Evolutionary conservation across 306 rosid genomes (phyloP).

Genomic region (Cucumis hystrix): DNA sequence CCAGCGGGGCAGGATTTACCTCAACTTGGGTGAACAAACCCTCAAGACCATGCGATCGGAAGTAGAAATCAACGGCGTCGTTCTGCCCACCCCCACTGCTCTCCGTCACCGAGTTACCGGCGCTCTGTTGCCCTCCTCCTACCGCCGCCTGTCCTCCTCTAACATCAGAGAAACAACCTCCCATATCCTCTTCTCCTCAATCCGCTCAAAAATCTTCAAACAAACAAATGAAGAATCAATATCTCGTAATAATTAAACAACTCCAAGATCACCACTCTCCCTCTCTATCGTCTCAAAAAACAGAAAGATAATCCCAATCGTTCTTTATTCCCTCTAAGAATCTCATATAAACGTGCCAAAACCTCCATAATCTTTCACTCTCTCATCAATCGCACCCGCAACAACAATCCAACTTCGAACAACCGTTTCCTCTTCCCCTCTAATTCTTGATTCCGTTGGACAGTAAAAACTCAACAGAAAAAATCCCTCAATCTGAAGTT

Average conservation of each 20-base stretch:
- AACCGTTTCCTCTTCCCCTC: background rate
- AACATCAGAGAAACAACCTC: slow-evolving; percentile 55
- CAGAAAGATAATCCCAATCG: background rate
- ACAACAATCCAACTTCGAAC: background rate
- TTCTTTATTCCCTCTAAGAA: background rate
- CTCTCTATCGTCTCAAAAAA: background rate
- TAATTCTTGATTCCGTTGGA: background rate
- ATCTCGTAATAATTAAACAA: background rate
- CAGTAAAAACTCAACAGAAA: background rate
- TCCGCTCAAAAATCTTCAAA: background rate
- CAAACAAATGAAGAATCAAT: background rate
- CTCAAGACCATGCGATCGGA: slow-evolving; percentile 32
- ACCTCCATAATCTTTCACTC: background rate
- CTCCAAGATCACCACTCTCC: background rate
- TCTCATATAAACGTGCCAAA: no score
- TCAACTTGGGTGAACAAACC: slow-evolving; percentile 32
- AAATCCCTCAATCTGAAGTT: background rate
- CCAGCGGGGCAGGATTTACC: slow-evolving; percentile 13
- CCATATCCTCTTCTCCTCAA: slow-evolving; percentile 22
- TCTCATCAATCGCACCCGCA: background rate
- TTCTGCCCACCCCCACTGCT: slow-evolving; percentile 15
- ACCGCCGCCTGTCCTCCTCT: slow-evolving; percentile 46
- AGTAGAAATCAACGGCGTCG: slow-evolving; percentile 59
- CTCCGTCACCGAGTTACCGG: background rate
- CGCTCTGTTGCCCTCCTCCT: slow-evolving; percentile 26